Percentiles rank a stretch among this genome's conserved stretches.
Evolutionary conservation across 306 rosid genomes (phyloP).

Genomic region (Vachellia collinsii): DNA sequence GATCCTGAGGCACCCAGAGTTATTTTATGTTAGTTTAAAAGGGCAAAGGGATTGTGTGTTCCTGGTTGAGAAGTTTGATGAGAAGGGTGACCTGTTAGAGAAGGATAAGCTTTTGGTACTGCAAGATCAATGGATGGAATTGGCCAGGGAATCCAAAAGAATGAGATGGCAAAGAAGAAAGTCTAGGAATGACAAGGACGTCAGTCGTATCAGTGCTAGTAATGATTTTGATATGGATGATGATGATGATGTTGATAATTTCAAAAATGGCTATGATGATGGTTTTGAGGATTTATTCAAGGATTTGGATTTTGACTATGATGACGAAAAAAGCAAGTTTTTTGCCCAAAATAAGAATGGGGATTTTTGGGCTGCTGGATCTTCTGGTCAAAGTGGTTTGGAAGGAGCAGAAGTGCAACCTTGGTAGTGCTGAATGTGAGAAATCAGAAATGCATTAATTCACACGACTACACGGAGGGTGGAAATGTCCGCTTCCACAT

Average conservation of each 20-base stretch:
- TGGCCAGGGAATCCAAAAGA: slow-evolving; percentile 79
- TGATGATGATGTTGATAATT: slow-evolving; percentile 52
- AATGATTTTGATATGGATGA: slow-evolving; percentile 21
- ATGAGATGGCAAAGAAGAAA: slow-evolving; percentile 65
- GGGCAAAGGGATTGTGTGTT: slow-evolving; percentile 83
- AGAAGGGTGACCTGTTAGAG: slow-evolving; percentile 74
- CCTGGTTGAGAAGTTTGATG: slow-evolving; percentile 79
- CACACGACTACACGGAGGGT: slow-evolving; percentile 2
- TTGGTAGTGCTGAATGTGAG: slow-evolving; percentile 59
- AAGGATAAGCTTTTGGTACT: slow-evolving; percentile 59
- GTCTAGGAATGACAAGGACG: slow-evolving; percentile 34
- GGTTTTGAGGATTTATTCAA: slow-evolving; percentile 79
- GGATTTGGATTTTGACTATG: slow-evolving; percentile 52
- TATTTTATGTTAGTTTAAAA: slow-evolving; percentile 87
- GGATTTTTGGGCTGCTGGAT: slow-evolving; percentile 62
- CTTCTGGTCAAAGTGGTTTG: slow-evolving; percentile 39
- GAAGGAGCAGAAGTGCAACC: slow-evolving; percentile 56
- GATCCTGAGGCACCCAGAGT: slow-evolving; percentile 86
- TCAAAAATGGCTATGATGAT: slow-evolving; percentile 58
- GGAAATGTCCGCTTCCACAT: slow-evolving; percentile 1
- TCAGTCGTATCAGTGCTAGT: slow-evolving; percentile 36
- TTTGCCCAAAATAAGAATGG: slow-evolving; percentile 38
- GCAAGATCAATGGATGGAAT: slow-evolving; percentile 62
- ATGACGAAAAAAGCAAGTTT: slow-evolving; percentile 35
- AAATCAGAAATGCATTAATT: neutral